Evolutionary conservation across 768 basidiomycete species (phyloP), one percentile per base, ranked within the genome.

Genomic region (Coprinopsis sp.): DNA sequence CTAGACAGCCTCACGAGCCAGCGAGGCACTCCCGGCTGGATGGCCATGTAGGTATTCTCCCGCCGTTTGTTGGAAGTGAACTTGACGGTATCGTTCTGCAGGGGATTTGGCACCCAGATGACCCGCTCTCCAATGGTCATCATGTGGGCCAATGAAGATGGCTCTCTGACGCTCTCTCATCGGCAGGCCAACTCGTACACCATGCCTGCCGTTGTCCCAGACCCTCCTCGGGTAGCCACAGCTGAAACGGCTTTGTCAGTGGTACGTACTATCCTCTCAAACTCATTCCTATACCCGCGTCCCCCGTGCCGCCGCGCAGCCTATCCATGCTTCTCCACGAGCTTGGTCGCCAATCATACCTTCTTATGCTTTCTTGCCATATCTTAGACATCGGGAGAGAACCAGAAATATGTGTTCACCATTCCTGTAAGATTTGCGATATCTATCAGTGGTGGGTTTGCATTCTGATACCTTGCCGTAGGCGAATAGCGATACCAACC

Each of bases 141-240:
- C 24, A 76, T 81, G 70, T 89, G 85, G 86, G 65, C 75, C 6
- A 82, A 85, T 56, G 60, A 64, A 12, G 78, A 84, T 52, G 79
- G 80, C 8, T 61, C 69, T 18, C 67, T 84, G 48, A 84, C 82
- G 11, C 61, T 89, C 19, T 84, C 82, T 6, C 86, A 89, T 56
- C 74, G 85, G 16, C 64, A 61, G 24, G 79, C 85, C 0, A 52
- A 71, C 1, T 57, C 54, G 5, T 69, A 82, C 50, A 65, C 69
- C 3, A 76, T 78, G 77, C 86, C 86, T 5, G 73, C 65, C 12
- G 72, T 82, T 40, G 78, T 72, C 45, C 37, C 67, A 5, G 70
- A 58, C 49, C 84, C 84, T 13, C 73, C 78, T 0, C 65, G 81
- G 48, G 50, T 65, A 0, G 83, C 84, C 21, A 67, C 70, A 1